Base-by-base conservation (phyloP, 2,329 filamentous ascomycete species). In the Westerdykella ornata region DNA sequence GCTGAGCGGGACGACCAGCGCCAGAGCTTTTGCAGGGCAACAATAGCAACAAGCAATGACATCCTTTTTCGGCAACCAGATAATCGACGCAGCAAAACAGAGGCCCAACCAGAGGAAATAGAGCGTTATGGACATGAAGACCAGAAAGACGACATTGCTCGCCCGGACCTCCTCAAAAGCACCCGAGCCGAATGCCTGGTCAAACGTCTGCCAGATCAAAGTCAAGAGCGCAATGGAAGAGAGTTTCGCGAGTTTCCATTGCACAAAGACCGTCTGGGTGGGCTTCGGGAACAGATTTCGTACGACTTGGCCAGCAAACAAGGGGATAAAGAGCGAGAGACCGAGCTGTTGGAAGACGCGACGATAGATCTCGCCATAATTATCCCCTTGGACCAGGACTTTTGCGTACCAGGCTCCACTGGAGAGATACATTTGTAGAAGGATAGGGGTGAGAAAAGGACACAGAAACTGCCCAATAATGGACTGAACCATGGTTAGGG, bases 41-140 rank as follows among this genome's bases (percentile, higher is more conserved):
- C 82, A 85, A 62, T 86, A 86, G 51, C 82, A 85, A 12, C 85
- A 77, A 0, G 84, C 81, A 37, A 86, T 76, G 0, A 82, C 76
- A 52, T 85, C 78, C 43, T 76, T 73, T 29, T 74, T 74, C 0
- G 73, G 66, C 58, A 84, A 71, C 53, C 73, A 77, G 28, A 72
- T 62, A 2, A 74, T 60, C 1, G 72, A 73, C 1, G 78, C 69
- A 29, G 68, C 69, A 48, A 77, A 78, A 45, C 80, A 84, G 9
- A 85, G 72, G 1, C 71, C 64, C 1, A 82, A 76, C 66, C 83
- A 85, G 22, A 85, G 49, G 17, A 74, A 53, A 53, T 81, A 84
- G 8, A 81, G 69, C 0, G 70, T 75, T n/a, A 85, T 68, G 44
- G 82, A 81, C 49, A 86, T 77, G 43, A 85, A 77, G 9, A 84